phyloP scores from a whole-genome alignment of 2,329 filamentous ascomycete species.

The Fusarium tupiense region DNA sequence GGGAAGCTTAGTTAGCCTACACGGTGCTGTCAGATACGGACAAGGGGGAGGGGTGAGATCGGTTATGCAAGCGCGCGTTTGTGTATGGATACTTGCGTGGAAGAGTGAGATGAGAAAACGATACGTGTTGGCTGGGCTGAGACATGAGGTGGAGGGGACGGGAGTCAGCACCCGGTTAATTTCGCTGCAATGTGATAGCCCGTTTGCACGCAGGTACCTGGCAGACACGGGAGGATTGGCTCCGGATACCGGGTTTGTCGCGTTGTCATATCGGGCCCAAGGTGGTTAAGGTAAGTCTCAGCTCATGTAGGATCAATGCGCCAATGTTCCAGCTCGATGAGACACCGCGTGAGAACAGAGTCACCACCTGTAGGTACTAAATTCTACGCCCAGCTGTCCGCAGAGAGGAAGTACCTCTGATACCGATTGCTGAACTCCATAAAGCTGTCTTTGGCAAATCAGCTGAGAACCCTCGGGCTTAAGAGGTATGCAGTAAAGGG shows the following conservation, averaged over 20 bases:
- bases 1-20: background rate
- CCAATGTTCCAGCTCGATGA: background rate
- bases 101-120: background rate
- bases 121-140: background rate
- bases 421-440: too few species aligned
- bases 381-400: accelerated
- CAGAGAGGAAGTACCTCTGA: background rate
- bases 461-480: background rate
- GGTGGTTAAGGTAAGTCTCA: background rate
- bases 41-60: background rate
- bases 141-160: background rate
- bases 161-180: background rate
- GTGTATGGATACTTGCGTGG: background rate
- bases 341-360: background rate
- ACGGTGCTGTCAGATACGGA: too few species aligned
- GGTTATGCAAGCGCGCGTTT: background rate
- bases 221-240: background rate
- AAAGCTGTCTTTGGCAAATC: background rate
- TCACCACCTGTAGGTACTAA: background rate
- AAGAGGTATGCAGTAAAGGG: too few species aligned
- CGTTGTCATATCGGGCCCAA: background rate
- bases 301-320: background rate
- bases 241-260: background rate
- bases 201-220: background rate
- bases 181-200: background rate